These are phyloP conservation scores for Penicillium sp. DNA, from an alignment of 2,329 filamentous ascomycete genomes.

Conservation along the genomic window DNA sequence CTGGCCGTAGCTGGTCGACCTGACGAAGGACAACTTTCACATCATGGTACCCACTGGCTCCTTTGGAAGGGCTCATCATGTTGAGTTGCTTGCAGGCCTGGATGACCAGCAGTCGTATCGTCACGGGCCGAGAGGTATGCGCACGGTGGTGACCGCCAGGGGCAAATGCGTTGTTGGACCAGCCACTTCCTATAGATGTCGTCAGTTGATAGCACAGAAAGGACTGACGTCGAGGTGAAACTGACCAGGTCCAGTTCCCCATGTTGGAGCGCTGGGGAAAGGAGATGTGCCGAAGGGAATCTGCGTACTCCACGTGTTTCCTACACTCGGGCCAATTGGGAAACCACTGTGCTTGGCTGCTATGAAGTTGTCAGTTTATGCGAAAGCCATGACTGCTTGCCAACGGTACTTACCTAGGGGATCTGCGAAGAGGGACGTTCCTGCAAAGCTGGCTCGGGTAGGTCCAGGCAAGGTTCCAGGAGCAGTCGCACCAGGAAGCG, in stretches of 20 bases:
- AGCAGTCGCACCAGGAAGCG: slow-evolving; percentile 45
- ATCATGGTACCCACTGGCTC: slow-evolving; percentile 59
- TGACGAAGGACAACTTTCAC: slow-evolving; percentile 55
- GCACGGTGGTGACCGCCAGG: slow-evolving; percentile 41
- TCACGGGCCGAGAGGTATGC: slow-evolving; percentile 56
- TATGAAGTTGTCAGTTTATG: too few relatives aligned
- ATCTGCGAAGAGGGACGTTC: slow-evolving; percentile 37
- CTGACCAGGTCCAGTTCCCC: too few relatives aligned
- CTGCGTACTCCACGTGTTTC: too few relatives aligned
- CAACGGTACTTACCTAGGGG: too few relatives aligned
- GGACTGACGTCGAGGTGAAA: too few relatives aligned
- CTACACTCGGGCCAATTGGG: too few relatives aligned
- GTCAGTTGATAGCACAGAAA: too few relatives aligned
- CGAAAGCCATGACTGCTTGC: too few relatives aligned
- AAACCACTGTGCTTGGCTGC: too few relatives aligned
- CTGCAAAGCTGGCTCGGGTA: slow-evolving; percentile 37
- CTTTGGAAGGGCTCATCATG: slow-evolving; percentile 29
- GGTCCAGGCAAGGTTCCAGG: slow-evolving; percentile 42
- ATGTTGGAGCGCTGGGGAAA: too few relatives aligned
- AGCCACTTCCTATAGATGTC: slow-evolving; percentile 39
- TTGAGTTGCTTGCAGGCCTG: slow-evolving; percentile 62
- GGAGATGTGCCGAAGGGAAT: too few relatives aligned
- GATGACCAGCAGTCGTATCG: slow-evolving; percentile 65
- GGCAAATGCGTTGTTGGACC: slow-evolving; percentile 43
- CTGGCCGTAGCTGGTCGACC: slow-evolving; percentile 56